Conservation (phyloP, 2,329 filamentous ascomycete genomes). For the Penicillium sp. region DNA sequence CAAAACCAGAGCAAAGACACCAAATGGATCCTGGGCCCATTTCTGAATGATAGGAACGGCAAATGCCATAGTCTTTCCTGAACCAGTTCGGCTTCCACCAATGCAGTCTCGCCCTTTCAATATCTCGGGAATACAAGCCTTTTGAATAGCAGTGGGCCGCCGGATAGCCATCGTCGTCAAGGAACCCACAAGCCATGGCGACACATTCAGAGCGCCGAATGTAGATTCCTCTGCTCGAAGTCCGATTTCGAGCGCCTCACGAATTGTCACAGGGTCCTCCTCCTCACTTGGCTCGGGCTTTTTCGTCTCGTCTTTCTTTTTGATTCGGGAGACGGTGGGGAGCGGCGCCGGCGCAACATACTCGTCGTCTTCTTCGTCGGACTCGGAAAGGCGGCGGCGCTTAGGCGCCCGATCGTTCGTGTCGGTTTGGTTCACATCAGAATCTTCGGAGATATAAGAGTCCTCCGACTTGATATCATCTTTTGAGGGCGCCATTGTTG, state of each 20-base stretch:
- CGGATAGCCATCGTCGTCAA: slow-evolving; percentile 78
- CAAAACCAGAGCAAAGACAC: slow-evolving; percentile 85
- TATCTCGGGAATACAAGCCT: slow-evolving; percentile 89
- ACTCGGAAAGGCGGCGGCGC: slow-evolving; percentile 45
- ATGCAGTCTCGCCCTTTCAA: slow-evolving; percentile 91
- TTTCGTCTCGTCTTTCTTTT: slow-evolving; percentile 40
- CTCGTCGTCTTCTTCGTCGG: slow-evolving; percentile 39
- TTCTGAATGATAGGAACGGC: slow-evolving; percentile 90
- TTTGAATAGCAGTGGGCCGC: slow-evolving; percentile 89
- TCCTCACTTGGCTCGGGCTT: slow-evolving; percentile 24
- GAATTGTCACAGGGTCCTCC: slow-evolving; percentile 45
- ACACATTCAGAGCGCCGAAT: slow-evolving; percentile 73
- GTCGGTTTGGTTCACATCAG: slow-evolving; percentile 26
- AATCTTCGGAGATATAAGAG: slow-evolving; percentile 27
- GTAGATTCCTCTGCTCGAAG: slow-evolving; percentile 55
- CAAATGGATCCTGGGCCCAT: slow-evolving; percentile 89
- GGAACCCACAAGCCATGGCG: slow-evolving; percentile 86
- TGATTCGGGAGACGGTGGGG: slow-evolving; percentile 47
- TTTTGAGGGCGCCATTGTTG: slow-evolving; percentile 36
- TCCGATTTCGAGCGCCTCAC: slow-evolving; percentile 46
- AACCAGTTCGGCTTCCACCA: slow-evolving; percentile 90
- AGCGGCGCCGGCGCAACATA: slow-evolving; percentile 41
- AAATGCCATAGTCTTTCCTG: slow-evolving; percentile 96
- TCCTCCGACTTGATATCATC: slow-evolving; percentile 31
- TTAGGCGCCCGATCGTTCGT: slow-evolving; percentile 41